Evolutionary conservation across 1,139 yeast species (phyloP), one percentile per base, ranked within the genome.

Genomic region (Pichia sp.): DNA sequence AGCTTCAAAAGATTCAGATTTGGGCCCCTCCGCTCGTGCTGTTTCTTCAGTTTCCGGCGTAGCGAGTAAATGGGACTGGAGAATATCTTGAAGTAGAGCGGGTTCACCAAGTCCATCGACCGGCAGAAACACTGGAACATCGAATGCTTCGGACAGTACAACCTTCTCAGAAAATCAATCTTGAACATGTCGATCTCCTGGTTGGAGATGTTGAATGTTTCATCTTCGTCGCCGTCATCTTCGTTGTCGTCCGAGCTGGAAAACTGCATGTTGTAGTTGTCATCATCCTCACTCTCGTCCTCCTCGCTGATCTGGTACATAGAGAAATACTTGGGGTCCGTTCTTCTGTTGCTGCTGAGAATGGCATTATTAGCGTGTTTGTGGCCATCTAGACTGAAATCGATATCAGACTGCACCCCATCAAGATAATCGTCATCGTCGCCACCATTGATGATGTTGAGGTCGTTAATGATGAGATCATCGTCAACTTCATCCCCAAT

Each of bases 121-220:
- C 52, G 48, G 44, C 63, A 60, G 29, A 57, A 56, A 52, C 68
- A 65, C 48, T 60, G 64, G 51, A 64, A 58, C 34, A 60, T 52
- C 31, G 63, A 63, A 49, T 66, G 69, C 34, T 60, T 61, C 6
- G 68, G 64, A 56, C 67, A 65, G 31, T 56, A 50, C 5, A 64
- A 53, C 38, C 59, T 54, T 32, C 58, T 46, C 40, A 62, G 45
- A 5, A 58, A 55, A 2, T 55, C 54, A 26, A 65, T 60, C 38
- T 57, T 61, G 54, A 65, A 65, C 62, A 63, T 59, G 34, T 59
- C 59, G n/a, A 62, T 40, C 32, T 60, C 65, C n/a, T 58, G 49
- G 34, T 54, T 56, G 1, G 61, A 57, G 2, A 57, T 51, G 16
- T 52, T 49, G n/a, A 58, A 45, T 15, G 57, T 56, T 16, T 54